phyloP scores from a whole-genome alignment of 306 rosid genomes.

The Glycyrrhiza uralensis region DNA sequence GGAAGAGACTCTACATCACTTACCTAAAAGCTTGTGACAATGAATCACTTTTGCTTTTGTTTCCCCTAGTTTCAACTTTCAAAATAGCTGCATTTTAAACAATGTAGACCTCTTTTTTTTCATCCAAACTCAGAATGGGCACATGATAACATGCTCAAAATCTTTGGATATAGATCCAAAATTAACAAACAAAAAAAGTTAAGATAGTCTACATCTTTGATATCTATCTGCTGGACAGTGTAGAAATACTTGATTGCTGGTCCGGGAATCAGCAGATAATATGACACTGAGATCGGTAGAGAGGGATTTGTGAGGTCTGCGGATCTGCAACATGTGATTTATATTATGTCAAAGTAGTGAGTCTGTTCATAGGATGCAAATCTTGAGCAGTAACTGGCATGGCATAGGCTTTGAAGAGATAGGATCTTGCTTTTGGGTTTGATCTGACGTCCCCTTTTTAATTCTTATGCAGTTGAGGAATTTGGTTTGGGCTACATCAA shows the following conservation, averaged over 20 bases:
- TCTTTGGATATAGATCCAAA: background rate
- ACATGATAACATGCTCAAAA: background rate
- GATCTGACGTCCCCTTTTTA: constrained; percentile 14
- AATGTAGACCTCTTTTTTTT: background rate
- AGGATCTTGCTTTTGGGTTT: background rate
- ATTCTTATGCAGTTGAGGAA: constrained; percentile 68
- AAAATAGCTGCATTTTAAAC: background rate
- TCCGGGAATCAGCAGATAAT: background rate
- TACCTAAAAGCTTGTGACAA: background rate
- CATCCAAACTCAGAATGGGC: background rate
- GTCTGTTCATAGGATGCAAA: background rate
- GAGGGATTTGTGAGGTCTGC: background rate
- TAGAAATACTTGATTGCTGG: background rate
- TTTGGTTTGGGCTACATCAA: constrained; percentile 85
- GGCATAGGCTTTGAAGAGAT: constrained; percentile 10
- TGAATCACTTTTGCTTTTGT: background rate
- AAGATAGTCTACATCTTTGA: background rate
- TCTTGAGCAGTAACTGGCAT: background rate
- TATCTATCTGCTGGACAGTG: background rate
- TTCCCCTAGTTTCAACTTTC: background rate
- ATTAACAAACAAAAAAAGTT: background rate
- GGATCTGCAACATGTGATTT: background rate
- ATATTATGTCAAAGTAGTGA: background rate
- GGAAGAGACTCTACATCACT: background rate
- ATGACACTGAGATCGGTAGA: background rate